Percentiles rank a stretch among this genome's conserved stretches.
phyloP scores from a whole-genome alignment of 495 filamentous ascomycete species.

The Jackrogersella minutella region DNA sequence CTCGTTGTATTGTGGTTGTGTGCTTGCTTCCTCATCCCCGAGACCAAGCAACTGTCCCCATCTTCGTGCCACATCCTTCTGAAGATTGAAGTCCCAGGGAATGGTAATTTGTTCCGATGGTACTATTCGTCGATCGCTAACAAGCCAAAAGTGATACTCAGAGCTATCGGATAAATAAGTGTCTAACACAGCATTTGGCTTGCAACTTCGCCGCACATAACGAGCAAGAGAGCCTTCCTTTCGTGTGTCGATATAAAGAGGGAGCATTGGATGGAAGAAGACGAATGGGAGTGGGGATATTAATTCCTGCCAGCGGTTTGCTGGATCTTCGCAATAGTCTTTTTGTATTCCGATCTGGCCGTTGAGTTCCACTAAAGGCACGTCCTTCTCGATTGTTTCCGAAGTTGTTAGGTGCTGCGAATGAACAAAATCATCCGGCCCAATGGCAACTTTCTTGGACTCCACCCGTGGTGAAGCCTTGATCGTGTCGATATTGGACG shows the following conservation, averaged over 20 bases:
- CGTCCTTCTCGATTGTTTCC: constrained; percentile 65
- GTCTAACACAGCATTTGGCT: constrained; percentile 81
- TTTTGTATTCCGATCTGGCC: constrained; percentile 83
- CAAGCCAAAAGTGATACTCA: constrained; percentile 88
- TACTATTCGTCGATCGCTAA: constrained; percentile 76
- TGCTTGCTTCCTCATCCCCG: constrained; percentile 53
- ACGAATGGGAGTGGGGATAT: constrained; percentile 85
- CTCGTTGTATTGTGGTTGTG: constrained; percentile 56
- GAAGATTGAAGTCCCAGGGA: constrained; percentile 63
- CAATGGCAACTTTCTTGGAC: constrained; percentile 55
- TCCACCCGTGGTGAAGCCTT: constrained; percentile 49
- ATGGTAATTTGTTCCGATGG: constrained; percentile 64
- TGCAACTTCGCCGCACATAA: constrained; percentile 87
- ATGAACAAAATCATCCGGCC: constrained; percentile 55
- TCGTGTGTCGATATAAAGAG: constrained; percentile 90
- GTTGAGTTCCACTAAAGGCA: constrained; percentile 84
- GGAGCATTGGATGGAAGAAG: constrained; percentile 80
- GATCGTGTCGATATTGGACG: constrained; percentile 48
- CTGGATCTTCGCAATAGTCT: constrained; percentile 74
- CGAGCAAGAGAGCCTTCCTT: constrained; percentile 82
- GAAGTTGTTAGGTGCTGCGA: constrained; percentile 75
- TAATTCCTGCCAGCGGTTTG: constrained; percentile 78
- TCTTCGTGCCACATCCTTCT: constrained; percentile 51
- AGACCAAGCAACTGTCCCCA: constrained; percentile 61
- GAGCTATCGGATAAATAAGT: constrained; percentile 77